Evolutionary conservation across 2,329 filamentous ascomycete genomes (phyloP), one percentile per base, ranked within the genome.

Genomic region (Massarina eburnea): DNA sequence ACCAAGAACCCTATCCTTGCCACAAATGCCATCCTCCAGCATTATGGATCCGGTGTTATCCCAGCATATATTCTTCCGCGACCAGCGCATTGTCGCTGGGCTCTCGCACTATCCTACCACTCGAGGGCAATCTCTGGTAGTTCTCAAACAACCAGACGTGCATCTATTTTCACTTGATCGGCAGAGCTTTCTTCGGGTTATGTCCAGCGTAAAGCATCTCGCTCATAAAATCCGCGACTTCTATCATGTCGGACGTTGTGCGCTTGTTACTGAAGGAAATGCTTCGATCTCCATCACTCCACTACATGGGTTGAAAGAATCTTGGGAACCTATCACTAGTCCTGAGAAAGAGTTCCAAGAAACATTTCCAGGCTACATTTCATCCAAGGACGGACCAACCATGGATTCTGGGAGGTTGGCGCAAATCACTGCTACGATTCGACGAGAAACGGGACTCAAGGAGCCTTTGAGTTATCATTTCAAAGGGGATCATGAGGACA

Each of bases 311-410:
- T 15, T 48, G 3, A 9, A 19, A 26, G 32, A 39, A 20, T 21
- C 20, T 20, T 45, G 41, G 46, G 24, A 45, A 35, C 46, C 46
- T 34, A 22, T 41, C 14, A 24, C 27, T 36, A 38, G 29, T 37
- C 19, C 6, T 15, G 41, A 44, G 36, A 32, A 40, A 21, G 46
- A 45, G 36, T 48, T 35, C 36, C 26, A 48, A n/a, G 36, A 34
- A 32, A 29, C 14, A 27, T 48, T 21, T 41, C 41, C 46, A 26
- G 39, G 47, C 33, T 50, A 50, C 21, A 39, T 46, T 29, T 39
- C 38, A 14, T 50, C 47, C 29, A 50, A 50, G 33, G 35, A 46
- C 39, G 47, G 47, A 8, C 47, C 39, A 9, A 12, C 24, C 24
- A 26, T 26, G 24, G 24, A 26, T 26, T 38, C 36, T 26, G 29